Evolutionary conservation across 2,329 filamentous ascomycete species (phyloP).

Genomic region (Botrytis hyacinthi): DNA sequence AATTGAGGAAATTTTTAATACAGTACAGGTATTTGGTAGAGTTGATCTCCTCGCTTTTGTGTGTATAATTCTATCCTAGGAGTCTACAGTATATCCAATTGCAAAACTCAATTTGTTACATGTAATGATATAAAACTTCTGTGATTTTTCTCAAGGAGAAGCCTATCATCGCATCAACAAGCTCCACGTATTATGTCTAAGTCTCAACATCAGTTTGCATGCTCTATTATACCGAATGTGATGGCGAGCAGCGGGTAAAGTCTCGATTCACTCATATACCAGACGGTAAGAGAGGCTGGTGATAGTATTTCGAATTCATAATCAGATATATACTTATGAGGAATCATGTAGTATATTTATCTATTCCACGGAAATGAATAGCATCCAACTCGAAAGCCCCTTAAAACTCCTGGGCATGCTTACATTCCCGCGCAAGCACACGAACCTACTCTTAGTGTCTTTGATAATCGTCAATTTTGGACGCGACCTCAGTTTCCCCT

Average conservation of each 20-base stretch:
- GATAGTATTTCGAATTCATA: background rate
- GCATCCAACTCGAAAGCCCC: background rate
- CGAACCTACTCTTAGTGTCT: background rate
- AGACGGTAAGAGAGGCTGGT: too few relatives aligned
- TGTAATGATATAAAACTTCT: background rate
- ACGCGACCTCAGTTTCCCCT: background rate
- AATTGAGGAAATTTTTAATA: background rate
- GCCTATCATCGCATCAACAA: background rate
- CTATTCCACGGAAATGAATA: background rate
- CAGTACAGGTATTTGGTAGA: background rate
- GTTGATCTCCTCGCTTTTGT: background rate
- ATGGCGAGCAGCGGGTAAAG: rapidly evolving
- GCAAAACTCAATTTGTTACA: background rate
- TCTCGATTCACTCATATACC: background rate
- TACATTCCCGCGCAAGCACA: background rate
- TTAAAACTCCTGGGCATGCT: background rate
- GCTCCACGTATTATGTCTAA: background rate
- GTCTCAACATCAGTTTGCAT: background rate
- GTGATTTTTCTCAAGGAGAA: background rate
- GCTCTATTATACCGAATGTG: rapidly evolving
- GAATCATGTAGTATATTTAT: background rate
- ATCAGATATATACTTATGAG: background rate
- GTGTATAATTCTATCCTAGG: rapidly evolving
- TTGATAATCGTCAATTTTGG: background rate
- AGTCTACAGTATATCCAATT: background rate